Percentiles rank a stretch among this genome's conserved stretches.
phyloP scores from a whole-genome alignment of 2,329 filamentous ascomycete species.

The Neocatenulostroma microsporum region DNA sequence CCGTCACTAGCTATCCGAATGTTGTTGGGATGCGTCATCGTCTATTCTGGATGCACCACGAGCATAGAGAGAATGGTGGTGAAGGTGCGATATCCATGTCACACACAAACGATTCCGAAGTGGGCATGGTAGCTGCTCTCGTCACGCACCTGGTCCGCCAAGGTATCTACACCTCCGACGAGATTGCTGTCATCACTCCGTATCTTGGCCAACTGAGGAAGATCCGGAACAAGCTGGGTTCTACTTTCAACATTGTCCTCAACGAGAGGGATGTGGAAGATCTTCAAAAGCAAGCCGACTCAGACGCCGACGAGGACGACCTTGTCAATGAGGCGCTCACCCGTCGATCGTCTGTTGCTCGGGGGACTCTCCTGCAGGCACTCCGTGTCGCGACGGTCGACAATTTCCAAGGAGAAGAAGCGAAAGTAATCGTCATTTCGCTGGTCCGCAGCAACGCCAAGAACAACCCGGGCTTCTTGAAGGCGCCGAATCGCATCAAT shows the following conservation, averaged over 20 bases:
- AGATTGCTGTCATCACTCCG: slow-evolving; percentile 65
- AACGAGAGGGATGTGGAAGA: slow-evolving; percentile 56
- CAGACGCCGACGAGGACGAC: slow-evolving; percentile 8
- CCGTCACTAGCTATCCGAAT: slow-evolving; percentile 34
- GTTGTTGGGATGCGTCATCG: slow-evolving; percentile 47
- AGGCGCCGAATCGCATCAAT: slow-evolving; percentile 60
- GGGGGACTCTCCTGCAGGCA: slow-evolving; percentile 37
- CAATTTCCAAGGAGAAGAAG: slow-evolving; percentile 73
- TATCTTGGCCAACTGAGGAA: slow-evolving; percentile 53
- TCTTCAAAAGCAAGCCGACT: slow-evolving; percentile 28
- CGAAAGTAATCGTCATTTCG: slow-evolving; percentile 61
- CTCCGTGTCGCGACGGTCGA: slow-evolving; percentile 55
- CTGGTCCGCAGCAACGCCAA: slow-evolving; percentile 61
- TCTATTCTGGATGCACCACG: slow-evolving; percentile 58
- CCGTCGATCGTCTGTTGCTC: slow-evolving; percentile 1
- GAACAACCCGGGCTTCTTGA: slow-evolving; percentile 57
- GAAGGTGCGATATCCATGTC: slow-evolving; percentile 31
- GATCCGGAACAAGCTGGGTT: slow-evolving; percentile 40
- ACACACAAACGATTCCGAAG: slow-evolving; percentile 52
- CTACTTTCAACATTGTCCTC: slow-evolving; percentile 53
- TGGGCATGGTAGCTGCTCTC: slow-evolving; percentile 55
- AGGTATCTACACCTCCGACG: slow-evolving; percentile 49
- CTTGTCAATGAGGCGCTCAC: too few relatives aligned
- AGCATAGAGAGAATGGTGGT: slow-evolving; percentile 37
- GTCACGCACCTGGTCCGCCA: slow-evolving; percentile 60